phyloP scores from a whole-genome alignment of 1,139 yeast species.

The Scheffersomyces parashehatae region DNA sequence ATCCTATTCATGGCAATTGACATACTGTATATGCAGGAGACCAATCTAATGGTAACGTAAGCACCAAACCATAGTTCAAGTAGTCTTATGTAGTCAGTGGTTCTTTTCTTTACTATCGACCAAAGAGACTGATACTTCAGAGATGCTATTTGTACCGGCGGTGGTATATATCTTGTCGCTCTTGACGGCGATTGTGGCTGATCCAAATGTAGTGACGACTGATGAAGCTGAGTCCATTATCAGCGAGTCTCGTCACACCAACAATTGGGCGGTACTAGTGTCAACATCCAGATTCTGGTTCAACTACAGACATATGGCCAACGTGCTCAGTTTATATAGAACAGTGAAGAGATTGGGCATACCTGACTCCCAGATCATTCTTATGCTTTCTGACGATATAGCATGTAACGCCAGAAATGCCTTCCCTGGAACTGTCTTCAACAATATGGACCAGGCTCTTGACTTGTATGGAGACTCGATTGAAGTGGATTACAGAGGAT shows the following conservation, averaged over 20 bases:
- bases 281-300: conserved; percentile 98
- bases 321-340: conserved; percentile 88
- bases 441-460: conserved; percentile 89
- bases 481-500: conserved; percentile 96
- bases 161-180: background rate
- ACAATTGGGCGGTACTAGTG: conserved; percentile 93
- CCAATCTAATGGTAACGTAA: too few species aligned
- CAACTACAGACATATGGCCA: conserved; percentile 97
- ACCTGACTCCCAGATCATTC: conserved; percentile 94
- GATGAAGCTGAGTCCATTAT: conserved; percentile 27
- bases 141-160: too few species aligned
- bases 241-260: conserved; percentile 56
- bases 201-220: conserved; percentile 12
- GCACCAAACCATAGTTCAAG: too few species aligned
- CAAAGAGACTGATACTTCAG: too few species aligned
- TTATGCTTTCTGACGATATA: conserved; percentile 95
- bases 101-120: too few species aligned
- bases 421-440: conserved; percentile 94
- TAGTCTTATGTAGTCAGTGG: too few species aligned
- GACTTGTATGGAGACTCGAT: conserved; percentile 93
- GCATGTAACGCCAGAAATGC: conserved; percentile 97
- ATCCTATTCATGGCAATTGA: too few species aligned
- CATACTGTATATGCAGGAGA: too few species aligned
- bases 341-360: conserved; percentile 95
- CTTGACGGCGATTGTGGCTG: conserved; percentile 4